Percentiles rank a stretch among this genome's conserved stretches.
These are phyloP conservation scores for Acacia confusa DNA, from an alignment of 306 rosid species.

Conservation along the genomic window DNA sequence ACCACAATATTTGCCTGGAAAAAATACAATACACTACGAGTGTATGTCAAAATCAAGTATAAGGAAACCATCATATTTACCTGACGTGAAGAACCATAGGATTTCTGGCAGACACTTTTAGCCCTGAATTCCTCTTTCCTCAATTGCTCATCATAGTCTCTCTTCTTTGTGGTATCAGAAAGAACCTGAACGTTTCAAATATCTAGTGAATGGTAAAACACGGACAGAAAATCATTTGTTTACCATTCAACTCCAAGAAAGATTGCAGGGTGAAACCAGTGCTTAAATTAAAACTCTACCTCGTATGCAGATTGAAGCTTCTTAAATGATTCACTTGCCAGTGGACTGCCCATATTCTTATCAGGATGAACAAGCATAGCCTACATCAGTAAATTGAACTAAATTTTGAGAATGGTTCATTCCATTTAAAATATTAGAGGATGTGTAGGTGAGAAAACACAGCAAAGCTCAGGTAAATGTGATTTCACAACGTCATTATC, in stretches of 20 bases:
- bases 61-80: slow-evolving; percentile 46
- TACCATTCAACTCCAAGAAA: slow-evolving; percentile 23
- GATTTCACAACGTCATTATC: background rate
- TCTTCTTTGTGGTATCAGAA: slow-evolving; percentile 77
- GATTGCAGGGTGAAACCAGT: background rate
- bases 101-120: slow-evolving; percentile 84
- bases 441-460: background rate
- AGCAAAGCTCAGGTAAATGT: slow-evolving; percentile 13
- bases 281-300: slow-evolving; percentile 49
- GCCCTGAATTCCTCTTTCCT: slow-evolving; percentile 89
- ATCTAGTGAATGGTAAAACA: slow-evolving; percentile 28
- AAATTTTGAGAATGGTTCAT: background rate
- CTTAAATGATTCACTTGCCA: slow-evolving; percentile 92
- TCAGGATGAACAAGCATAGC: slow-evolving; percentile 99
- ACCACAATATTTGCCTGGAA: slow-evolving; percentile 6
- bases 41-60: background rate
- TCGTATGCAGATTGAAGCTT: slow-evolving; percentile 95
- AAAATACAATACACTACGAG: background rate
- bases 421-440: background rate
- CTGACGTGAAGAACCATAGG: slow-evolving; percentile 68
- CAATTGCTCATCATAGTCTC: slow-evolving; percentile 93
- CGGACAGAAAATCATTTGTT: slow-evolving; percentile 9
- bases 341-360: slow-evolving; percentile 91
- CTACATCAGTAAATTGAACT: slow-evolving; percentile 38
- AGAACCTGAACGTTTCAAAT: slow-evolving; percentile 64